Evolutionary conservation across 495 filamentous ascomycete genomes (phyloP).

Genomic region (Staphylotrichum tortipilum): DNA sequence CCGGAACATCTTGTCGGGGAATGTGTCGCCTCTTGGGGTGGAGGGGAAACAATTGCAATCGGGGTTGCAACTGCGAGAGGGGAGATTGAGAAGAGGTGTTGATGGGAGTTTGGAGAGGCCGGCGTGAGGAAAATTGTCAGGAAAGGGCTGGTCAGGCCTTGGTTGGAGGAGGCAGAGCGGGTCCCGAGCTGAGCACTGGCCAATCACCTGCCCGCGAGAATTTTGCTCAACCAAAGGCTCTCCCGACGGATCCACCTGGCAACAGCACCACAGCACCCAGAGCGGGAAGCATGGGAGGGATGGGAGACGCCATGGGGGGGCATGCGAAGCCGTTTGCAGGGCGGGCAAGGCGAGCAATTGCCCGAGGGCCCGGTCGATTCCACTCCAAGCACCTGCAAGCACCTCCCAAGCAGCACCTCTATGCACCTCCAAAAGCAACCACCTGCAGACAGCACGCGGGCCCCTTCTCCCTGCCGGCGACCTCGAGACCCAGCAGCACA

Average conservation of each 20-base stretch:
- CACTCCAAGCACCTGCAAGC: no score
- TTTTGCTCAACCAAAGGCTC: slow-evolving; percentile 14
- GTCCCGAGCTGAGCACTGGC: slow-evolving; percentile 7
- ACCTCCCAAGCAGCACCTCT: no score
- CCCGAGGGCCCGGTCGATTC: no score
- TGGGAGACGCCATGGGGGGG: no score
- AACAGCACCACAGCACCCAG: slow-evolving; percentile 11
- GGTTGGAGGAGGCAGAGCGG: slow-evolving; percentile 17
- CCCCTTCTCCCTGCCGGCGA: no score
- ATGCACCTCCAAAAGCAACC: no score
- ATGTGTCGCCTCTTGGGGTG: slow-evolving; percentile 28
- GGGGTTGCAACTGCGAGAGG: slow-evolving; percentile 43
- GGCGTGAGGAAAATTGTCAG: slow-evolving; percentile 31
- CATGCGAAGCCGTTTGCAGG: neutral
- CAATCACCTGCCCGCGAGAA: slow-evolving; percentile 8
- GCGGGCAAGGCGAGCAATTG: no score
- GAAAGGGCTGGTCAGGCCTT: slow-evolving; percentile 27
- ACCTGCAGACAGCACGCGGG: no score
- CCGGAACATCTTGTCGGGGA: slow-evolving; percentile 71
- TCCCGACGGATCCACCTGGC: slow-evolving; percentile 11
- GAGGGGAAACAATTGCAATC: slow-evolving; percentile 42
- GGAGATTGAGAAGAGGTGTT: slow-evolving; percentile 34
- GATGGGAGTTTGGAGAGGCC: slow-evolving; percentile 25
- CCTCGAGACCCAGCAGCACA: neutral
- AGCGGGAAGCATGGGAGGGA: no score